Percentiles rank a stretch among this genome's conserved stretches.
Conservation (phyloP, 352 stramenopile species). For the Pythium diclinum region DNA sequence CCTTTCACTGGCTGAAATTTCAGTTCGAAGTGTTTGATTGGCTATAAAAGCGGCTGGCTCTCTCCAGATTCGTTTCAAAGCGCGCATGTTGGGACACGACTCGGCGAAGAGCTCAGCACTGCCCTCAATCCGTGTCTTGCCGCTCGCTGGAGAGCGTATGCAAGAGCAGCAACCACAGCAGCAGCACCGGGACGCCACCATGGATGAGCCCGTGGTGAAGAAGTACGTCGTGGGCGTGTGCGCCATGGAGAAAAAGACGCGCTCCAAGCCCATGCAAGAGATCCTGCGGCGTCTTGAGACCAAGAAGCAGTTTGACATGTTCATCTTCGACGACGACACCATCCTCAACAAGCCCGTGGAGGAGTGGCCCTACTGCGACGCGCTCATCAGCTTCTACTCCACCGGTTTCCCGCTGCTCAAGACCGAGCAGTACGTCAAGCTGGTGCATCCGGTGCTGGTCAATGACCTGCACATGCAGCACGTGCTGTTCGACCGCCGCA, state of each 20-base stretch:
- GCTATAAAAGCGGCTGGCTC: constrained; percentile 24
- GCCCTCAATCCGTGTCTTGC: not conserved
- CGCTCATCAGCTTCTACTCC: constrained; percentile 99
- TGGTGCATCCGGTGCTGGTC: constrained; percentile 94
- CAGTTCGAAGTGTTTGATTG: not conserved
- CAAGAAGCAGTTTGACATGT: constrained; percentile 94
- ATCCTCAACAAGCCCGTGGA: constrained; percentile 96
- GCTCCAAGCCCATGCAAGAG: constrained; percentile 96
- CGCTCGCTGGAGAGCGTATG: not conserved
- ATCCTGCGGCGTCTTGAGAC: constrained; percentile 92
- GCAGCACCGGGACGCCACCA: not conserved
- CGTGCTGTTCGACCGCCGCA: constrained; percentile 93
- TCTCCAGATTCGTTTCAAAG: constrained; percentile 26
- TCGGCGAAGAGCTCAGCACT: not conserved
- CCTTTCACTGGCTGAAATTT: constrained; percentile 8
- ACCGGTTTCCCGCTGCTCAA: constrained; percentile 97
- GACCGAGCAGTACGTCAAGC: constrained; percentile 94
- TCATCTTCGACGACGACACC: constrained; percentile 97
- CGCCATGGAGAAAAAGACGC: constrained; percentile 99
- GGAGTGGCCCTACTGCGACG: constrained; percentile 94
- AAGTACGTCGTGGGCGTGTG: constrained; percentile 95
- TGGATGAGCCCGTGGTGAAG: constrained; percentile 26
- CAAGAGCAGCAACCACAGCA: not conserved
- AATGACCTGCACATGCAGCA: constrained; percentile 98
- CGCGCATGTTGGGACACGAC: constrained; percentile 24